Evolutionary conservation across 2,329 filamentous ascomycete species (phyloP), one percentile per base, ranked within the genome.

Genomic region (Furcasterigmium furcatum): DNA sequence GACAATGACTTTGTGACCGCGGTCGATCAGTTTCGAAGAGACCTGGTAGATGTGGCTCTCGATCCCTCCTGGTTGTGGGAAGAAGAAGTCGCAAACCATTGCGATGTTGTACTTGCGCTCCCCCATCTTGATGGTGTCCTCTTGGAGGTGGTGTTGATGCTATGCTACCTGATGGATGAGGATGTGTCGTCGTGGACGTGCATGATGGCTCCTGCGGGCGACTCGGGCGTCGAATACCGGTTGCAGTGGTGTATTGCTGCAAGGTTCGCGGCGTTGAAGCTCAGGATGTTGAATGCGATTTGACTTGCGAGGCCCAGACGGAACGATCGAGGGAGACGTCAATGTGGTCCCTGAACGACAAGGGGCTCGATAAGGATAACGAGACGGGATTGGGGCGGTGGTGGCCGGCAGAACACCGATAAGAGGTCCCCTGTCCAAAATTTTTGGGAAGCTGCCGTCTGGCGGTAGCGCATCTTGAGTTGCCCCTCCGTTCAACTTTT

Each of bases 61-160:
- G 54, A 99, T 84, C 58, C 94, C 94, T 62, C 94, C 91, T 43
- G 94, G 92, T 61, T 97, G 92, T 13, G 94, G 94, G 64, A 95
- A 99, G 84, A 99, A 99, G 79, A 95, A 96, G 76, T 99, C 94
- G 79, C 92, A 91, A 66, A 96, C 88, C 94, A 99, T 99, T 52
- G 82, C 82, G 69, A 85, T 85, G 60, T 82, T 85, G 66, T 84
- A 85, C 25, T 77, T 80, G 52, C 73, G 73, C 32, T 30, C 19
- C 56, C 72, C 66, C 68, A 77, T 80, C 45, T 55, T 67, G 65
- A 58, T 51, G 55, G 52, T 24, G 38, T 25, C 32, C 16, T 35
- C 32, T 12, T 27, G 7, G 7, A 27, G 24, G 24, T 7, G 7
- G 24, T 27, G 24, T 27, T 27, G 24, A n/a, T n/a, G n/a, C n/a